Evolutionary conservation across 2,329 filamentous ascomycete genomes (phyloP), one percentile per base, ranked within the genome.

Genomic region (Colletotrichum sp.): DNA sequence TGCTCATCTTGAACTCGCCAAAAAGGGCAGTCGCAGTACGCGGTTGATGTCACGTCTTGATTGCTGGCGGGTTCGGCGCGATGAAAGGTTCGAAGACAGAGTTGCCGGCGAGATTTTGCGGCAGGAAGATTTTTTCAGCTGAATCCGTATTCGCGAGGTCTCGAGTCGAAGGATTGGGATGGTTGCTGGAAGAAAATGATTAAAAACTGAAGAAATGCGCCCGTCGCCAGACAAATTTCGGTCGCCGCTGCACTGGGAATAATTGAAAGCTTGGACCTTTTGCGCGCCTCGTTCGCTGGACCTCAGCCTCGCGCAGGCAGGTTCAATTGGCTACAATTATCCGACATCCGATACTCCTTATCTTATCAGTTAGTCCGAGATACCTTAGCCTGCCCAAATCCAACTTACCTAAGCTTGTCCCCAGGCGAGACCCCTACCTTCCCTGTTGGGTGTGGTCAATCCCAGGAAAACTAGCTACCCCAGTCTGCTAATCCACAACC

Each of bases 1-100:
- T 88, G 83, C 90, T 93, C 92, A 93, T 93, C 26, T 49, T 74
- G 34, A 39, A 52, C 49, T 74, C n/a, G 65, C 49, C 26, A n/a
- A 24, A 12, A 30, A 26, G 30, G n/a, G 44, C 64, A 24, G 64
- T 52, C 57, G 74, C 34, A n/a, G 64, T 34, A 49, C 64, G 64
- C 63, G 44, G 9, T 52, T 28, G 28, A 74, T 32, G 49, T 55
- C 59, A 69, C 64, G 64, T 65, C 49, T 49, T 64, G 26, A 32
- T 74, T 32, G 34, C 36, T 52, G 24, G 28, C 12, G 34, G 30
- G 21, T 64, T 26, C 24, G 68, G 72, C 60, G 68, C 49, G 72
- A 57, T 34, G 59, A 49, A 36, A 39, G 59, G 30, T 44, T 34
- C 39, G 34, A 66, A 30, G 39, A 21, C 12, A 32, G 59, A 62